phyloP scores from a whole-genome alignment of 2,329 filamentous ascomycete species.

The Ascochyta clinopodiicola region DNA sequence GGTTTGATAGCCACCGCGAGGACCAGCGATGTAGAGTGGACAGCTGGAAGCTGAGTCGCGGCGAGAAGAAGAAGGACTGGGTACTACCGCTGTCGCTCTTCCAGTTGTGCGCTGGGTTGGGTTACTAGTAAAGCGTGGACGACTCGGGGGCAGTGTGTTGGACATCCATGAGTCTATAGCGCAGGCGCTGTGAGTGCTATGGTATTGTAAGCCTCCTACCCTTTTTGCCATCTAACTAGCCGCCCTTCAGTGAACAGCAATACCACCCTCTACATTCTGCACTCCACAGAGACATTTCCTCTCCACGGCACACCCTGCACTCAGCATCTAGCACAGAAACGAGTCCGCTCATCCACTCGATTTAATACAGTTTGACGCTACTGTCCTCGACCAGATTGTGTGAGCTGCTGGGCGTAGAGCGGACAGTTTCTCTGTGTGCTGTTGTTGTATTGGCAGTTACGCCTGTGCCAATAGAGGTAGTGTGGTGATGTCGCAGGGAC shows the following conservation, averaged over 20 bases:
- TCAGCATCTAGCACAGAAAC: not conserved
- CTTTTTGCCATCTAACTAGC: not conserved
- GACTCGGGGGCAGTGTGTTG: not conserved
- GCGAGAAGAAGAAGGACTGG: not conserved
- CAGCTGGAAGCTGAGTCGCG: not conserved
- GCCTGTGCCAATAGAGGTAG: not conserved
- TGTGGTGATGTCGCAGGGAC: not conserved
- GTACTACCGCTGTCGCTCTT: not conserved
- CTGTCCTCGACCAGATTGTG: not conserved
- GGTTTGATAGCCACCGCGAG: slow-evolving; percentile 37
- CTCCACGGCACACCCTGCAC: not conserved
- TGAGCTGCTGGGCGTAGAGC: not conserved
- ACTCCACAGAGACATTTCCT: not conserved
- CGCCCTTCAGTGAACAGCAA: not conserved
- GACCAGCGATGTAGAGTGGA: not conserved
- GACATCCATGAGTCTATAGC: not conserved
- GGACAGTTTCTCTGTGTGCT: not conserved
- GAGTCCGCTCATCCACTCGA: not conserved
- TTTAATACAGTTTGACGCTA: not conserved
- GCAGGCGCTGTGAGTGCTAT: not conserved
- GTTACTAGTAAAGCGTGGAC: not conserved
- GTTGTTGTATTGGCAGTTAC: not conserved
- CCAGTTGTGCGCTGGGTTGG: not conserved
- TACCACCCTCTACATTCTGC: not conserved
- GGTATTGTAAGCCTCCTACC: not conserved